Conservation (phyloP, 2,329 filamentous ascomycete genomes). For the Fusarium siculi region DNA sequence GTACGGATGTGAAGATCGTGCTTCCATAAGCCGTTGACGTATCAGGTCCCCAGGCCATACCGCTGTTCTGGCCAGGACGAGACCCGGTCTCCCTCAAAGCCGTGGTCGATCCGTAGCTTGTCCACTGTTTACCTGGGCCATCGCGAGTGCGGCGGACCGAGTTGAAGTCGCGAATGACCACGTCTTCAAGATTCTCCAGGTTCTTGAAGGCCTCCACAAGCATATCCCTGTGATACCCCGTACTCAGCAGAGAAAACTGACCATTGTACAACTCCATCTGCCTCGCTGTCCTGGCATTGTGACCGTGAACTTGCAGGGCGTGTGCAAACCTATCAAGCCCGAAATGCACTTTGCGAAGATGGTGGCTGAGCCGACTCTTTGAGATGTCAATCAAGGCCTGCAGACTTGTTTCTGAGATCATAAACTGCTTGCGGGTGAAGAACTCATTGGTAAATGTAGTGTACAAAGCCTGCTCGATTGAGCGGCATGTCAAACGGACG, state of each 20-base stretch:
- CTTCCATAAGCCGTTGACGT: conserved; percentile 39
- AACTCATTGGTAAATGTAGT: conserved; percentile 69
- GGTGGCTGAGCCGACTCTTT: conserved; percentile 54
- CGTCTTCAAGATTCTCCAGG: conserved; percentile 63
- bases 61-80: conserved; percentile 14
- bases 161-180: conserved; percentile 70
- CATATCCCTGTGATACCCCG: conserved; percentile 62
- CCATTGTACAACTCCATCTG: conserved; percentile 36
- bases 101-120: conserved; percentile 63
- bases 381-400: conserved; percentile 64
- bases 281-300: conserved; percentile 18
- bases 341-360: conserved; percentile 52
- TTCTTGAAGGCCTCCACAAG: conserved; percentile 66
- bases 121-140: conserved; percentile 55
- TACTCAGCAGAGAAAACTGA: conserved; percentile 49
- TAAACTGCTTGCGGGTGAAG: conserved; percentile 74
- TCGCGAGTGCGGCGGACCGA: conserved; percentile 62
- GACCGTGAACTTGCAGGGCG: neutral
- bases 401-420: conserved; percentile 67
- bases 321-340: conserved; percentile 43
- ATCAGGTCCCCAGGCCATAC: neutral
- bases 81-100: conserved; percentile 50
- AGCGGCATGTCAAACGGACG: conserved; percentile 66
- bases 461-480: conserved; percentile 64
- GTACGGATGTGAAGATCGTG: conserved; percentile 53